Conservation (phyloP, 306 rosid genomes). For the Spatholobus suberectus region DNA sequence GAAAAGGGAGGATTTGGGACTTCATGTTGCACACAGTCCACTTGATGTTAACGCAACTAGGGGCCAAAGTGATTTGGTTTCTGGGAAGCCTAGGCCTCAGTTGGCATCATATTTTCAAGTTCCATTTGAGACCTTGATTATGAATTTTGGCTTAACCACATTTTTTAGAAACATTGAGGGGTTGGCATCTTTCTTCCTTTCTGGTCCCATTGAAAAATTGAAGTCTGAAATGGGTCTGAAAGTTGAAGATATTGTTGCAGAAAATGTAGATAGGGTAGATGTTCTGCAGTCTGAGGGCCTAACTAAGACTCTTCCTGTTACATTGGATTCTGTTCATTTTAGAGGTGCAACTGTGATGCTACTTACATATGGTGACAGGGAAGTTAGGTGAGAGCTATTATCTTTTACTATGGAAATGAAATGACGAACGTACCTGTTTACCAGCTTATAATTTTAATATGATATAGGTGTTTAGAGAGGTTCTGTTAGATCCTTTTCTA, state of each 20-base stretch:
- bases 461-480: neutral
- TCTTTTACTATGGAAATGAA: conserved; percentile 25
- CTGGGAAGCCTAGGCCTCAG: conserved; percentile 40
- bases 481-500: conserved; percentile 26
- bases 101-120: conserved; percentile 39
- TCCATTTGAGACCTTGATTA: conserved; percentile 47
- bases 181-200: conserved; percentile 45
- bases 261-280: conserved; percentile 53
- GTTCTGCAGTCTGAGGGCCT: conserved; percentile 58
- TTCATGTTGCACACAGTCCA: conserved; percentile 38
- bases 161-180: conserved; percentile 54
- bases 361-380: conserved; percentile 90
- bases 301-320: conserved; percentile 65
- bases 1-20: conserved; percentile 47
- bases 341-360: conserved; percentile 88
- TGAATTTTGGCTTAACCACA: conserved; percentile 50
- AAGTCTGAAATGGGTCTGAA: conserved; percentile 53
- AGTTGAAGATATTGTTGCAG: conserved; percentile 62
- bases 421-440: conserved; percentile 12
- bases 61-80: conserved; percentile 44
- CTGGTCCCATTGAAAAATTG: conserved; percentile 51
- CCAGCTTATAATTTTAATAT: conserved; percentile 15
- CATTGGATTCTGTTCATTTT: conserved; percentile 84
- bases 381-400: conserved; percentile 74
- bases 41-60: conserved; percentile 37